These are phyloP conservation scores for Balamuthia mandrillaris DNA, from an alignment of 208 protist species.

Conservation along the genomic window DNA sequence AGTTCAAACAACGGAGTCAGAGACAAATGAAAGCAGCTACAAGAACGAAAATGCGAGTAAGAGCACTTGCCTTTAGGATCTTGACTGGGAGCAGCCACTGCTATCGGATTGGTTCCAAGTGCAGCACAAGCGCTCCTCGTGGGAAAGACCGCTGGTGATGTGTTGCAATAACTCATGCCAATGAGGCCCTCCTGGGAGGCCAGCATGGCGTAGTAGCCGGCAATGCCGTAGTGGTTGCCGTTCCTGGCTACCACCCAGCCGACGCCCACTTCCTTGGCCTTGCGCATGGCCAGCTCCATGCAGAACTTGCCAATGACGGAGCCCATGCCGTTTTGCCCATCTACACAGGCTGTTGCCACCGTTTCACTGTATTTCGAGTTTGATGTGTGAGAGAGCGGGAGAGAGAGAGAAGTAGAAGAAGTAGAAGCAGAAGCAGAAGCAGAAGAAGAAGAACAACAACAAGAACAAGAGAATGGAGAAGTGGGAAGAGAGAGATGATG, in stretches of 20 bases:
- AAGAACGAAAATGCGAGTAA: not conserved
- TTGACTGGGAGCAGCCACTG: constrained; percentile 50
- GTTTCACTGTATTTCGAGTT: no score
- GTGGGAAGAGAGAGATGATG: no score
- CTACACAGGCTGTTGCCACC: constrained; percentile 55
- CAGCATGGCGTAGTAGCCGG: constrained; percentile 53
- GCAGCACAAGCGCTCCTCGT: constrained; percentile 42
- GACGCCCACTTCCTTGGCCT: constrained; percentile 44
- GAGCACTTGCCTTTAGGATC: constrained; percentile 21
- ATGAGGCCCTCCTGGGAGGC: constrained; percentile 45
- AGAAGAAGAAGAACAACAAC: no score
- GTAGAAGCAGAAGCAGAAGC: no score
- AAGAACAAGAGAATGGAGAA: no score
- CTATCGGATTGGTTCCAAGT: constrained; percentile 60
- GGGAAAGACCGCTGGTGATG: constrained; percentile 47
- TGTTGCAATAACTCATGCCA: constrained; percentile 50
- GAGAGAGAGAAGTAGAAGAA: no score
- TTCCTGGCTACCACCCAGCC: constrained; percentile 55
- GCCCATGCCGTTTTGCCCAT: constrained; percentile 64
- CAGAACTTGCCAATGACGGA: constrained; percentile 35
- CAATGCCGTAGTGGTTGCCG: constrained; percentile 61
- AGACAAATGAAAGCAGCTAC: not conserved
- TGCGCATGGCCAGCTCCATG: constrained; percentile 63
- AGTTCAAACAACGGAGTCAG: not conserved
- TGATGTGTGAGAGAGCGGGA: no score